Conservation (phyloP, 2,329 filamentous ascomycete species). For the Neobulgaria alba region DNA sequence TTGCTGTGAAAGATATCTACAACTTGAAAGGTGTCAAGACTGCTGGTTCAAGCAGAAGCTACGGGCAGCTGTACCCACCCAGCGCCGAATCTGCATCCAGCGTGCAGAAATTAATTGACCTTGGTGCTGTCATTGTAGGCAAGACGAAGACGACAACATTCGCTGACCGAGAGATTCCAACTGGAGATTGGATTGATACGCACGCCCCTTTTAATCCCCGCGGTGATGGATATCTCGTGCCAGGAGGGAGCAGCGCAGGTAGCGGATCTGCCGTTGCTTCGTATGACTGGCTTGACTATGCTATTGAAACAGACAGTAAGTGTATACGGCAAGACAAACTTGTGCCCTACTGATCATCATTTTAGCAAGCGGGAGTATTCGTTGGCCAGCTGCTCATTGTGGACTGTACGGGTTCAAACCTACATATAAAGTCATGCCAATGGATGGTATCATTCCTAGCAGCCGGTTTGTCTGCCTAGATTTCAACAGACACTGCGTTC, state of each 20-base stretch:
- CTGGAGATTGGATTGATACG: conserved; percentile 38
- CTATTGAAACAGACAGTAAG: conserved; percentile 38
- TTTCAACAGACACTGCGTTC: too few species aligned
- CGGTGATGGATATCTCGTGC: conserved; percentile 38
- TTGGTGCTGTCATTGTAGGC: conserved; percentile 47
- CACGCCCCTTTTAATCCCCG: conserved; percentile 32
- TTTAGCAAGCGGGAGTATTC: conserved; percentile 27
- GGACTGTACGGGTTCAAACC: conserved; percentile 16
- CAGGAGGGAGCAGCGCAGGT: conserved; percentile 39
- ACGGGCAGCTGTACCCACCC: conserved; percentile 35
- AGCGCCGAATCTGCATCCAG: conserved; percentile 38
- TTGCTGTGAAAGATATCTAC: conserved; percentile 56
- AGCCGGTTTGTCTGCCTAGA: background rate
- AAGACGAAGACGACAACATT: conserved; percentile 43
- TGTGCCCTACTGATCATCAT: background rate
- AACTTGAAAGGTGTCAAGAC: conserved; percentile 42
- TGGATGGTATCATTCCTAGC: conserved; percentile 9
- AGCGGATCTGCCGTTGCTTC: conserved; percentile 34
- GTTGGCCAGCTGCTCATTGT: conserved; percentile 12
- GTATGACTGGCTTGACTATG: conserved; percentile 40
- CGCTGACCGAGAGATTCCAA: conserved; percentile 22
- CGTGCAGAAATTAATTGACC: conserved; percentile 46
- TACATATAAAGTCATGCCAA: conserved; percentile 6
- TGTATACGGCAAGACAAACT: background rate
- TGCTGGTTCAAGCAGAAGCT: conserved; percentile 28